These are phyloP conservation scores for Pythium pyrilobum DNA, from an alignment of 352 stramenopile genomes.

Conservation along the genomic window DNA sequence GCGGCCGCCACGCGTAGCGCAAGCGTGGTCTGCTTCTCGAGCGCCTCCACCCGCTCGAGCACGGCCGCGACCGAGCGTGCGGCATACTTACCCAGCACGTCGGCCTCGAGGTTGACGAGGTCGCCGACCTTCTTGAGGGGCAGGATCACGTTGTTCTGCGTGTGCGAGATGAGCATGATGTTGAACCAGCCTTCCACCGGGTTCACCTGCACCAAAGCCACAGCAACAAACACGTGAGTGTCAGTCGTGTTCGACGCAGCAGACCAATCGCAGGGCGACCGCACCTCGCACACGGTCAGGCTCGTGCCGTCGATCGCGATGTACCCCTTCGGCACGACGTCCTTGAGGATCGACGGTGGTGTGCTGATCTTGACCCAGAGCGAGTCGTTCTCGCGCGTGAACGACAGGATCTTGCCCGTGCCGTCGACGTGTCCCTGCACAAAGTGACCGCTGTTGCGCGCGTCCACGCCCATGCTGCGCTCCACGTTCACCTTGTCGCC, in stretches of 20 bases:
- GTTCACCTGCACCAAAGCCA: no score
- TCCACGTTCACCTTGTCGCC: conserved; percentile 95
- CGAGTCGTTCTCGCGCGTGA: conserved; percentile 92
- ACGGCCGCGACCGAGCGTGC: conserved; percentile 66
- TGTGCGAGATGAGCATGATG: conserved; percentile 99
- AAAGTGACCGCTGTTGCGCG: conserved; percentile 97
- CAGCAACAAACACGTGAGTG: no score
- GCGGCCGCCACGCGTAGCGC: conserved; percentile 30
- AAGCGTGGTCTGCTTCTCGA: conserved; percentile 49
- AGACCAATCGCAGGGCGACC: no score
- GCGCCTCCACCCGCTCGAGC: conserved; percentile 44
- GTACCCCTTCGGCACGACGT: conserved; percentile 93
- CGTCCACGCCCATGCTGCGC: conserved; percentile 82
- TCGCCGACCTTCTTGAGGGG: conserved; percentile 88
- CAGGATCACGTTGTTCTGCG: conserved; percentile 96
- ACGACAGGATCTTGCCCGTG: conserved; percentile 87
- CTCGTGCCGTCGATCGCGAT: conserved; percentile 98
- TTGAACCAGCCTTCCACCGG: conserved; percentile 90
- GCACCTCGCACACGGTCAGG: conserved; percentile 96
- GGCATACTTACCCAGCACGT: conserved; percentile 92
- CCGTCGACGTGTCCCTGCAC: conserved; percentile 98
- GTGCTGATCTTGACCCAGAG: conserved; percentile 93
- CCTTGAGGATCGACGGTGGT: conserved; percentile 79
- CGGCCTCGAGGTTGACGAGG: conserved; percentile 89
- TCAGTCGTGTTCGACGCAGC: no score